Evolutionary conservation across 2,329 filamentous ascomycete genomes (phyloP).

Genomic region (Diaporthe sp.): DNA sequence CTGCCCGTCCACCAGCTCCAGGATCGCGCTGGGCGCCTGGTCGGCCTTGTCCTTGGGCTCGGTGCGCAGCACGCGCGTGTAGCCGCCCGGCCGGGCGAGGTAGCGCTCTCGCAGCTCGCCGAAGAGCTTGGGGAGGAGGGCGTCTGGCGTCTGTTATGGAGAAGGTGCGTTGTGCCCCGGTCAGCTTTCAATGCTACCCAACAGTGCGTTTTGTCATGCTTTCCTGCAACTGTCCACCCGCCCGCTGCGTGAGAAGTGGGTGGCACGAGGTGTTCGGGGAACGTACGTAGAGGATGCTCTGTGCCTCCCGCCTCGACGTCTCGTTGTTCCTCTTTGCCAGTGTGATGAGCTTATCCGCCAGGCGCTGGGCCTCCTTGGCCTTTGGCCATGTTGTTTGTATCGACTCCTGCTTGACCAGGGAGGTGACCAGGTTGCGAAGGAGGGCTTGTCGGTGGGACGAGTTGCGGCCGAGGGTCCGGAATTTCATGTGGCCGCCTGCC

Average conservation of each 20-base stretch:
- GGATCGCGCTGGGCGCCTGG: constrained; percentile 89
- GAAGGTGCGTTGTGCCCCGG: background rate
- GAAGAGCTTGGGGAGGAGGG: constrained; percentile 88
- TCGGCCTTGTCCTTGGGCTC: constrained; percentile 92
- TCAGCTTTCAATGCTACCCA: background rate
- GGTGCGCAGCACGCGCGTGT: constrained; percentile 93
- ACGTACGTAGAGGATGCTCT: constrained; percentile 87
- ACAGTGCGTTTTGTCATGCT: background rate
- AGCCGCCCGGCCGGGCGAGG: constrained; percentile 84
- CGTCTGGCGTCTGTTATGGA: constrained; percentile 71
- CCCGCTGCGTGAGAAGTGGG: background rate
- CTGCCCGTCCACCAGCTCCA: constrained; percentile 95
- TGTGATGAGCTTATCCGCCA: constrained; percentile 96
- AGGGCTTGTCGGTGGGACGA: constrained; percentile 92
- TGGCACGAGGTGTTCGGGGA: constrained; percentile 61
- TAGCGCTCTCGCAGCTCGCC: constrained; percentile 86
- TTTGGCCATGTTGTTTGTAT: constrained; percentile 97
- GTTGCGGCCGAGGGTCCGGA: constrained; percentile 87
- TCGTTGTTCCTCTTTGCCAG: constrained; percentile 94
- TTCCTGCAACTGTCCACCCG: background rate
- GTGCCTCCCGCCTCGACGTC: constrained; percentile 80
- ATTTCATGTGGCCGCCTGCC: constrained; percentile 90
- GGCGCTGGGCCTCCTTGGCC: constrained; percentile 94
- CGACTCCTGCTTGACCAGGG: constrained; percentile 91
- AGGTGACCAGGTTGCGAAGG: constrained; percentile 95